Base-by-base conservation (phyloP, 768 basidiomycete species). In the Phanerodontia chrysosporium region DNA sequence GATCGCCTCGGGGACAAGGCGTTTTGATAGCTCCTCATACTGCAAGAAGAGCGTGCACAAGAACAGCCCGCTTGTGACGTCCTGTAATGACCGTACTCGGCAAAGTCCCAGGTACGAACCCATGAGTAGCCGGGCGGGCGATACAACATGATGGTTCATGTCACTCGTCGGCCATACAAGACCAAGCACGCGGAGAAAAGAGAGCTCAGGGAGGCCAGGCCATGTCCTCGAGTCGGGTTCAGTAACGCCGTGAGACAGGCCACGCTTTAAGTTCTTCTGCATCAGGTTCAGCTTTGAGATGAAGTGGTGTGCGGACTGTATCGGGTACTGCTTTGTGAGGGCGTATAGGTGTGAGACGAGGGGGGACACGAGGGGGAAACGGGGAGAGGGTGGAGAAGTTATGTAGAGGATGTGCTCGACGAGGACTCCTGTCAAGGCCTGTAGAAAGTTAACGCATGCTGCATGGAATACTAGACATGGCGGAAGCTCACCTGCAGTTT, bases 151-250 rank as follows among this genome's bases (percentile, higher is more conserved):
- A 72, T 99, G 95, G 53, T 87, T 88, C 74, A 96, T 81, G 73
- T 99, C 97, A 69, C 93, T 96, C 2, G 95, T 94, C 2, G 95
- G 90, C 95, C 95, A 99, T 35, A 90, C 75, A 14, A 79, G 74
- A 3, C 94, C 94, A 52, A 92, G 81, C 39, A 95, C 71, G 24
- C 95, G 85, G 29, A 98, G 76, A 2, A 99, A 76, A 0, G 82
- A 77, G 21, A 99, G 78, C 70, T 99, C 97, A 4, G 92, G 74
- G 3, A 86, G 71, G 28, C 89, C 88, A 6, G 97, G 96, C 87
- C 92, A 98, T 0, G 93, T 98, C 74, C 83, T 90, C 2, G 92
- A 78, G 9, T 82, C 76, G 0, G 70, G 70, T 25, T 80, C 74
- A 14, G 83, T 74, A 0, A 90, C 76, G 1, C 91, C 92, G 7